A percentile compares a stretch with the other conserved stretches of the same genome.
phyloP scores from a whole-genome alignment of 352 stramenopile species.

The Phytophthora pisi region DNA sequence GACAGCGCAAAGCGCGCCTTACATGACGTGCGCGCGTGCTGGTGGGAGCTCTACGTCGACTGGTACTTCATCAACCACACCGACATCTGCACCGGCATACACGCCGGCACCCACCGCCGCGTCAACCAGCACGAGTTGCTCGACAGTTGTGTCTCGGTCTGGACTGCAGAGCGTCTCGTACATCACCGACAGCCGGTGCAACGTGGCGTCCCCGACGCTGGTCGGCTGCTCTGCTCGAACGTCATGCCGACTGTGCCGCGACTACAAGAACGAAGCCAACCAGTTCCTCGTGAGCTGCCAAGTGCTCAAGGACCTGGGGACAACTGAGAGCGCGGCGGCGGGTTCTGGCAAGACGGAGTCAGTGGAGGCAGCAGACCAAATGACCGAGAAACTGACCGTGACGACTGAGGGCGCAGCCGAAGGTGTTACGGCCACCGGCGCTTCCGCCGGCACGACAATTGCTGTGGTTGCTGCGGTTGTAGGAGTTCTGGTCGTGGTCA shows the following conservation, averaged over 20 bases:
- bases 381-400: constrained; percentile 5
- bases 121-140: constrained; percentile 37
- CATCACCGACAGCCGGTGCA: constrained; percentile 49
- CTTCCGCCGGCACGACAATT: background rate
- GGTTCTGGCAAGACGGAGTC: constrained; percentile 2
- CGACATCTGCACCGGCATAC: background rate
- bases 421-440: background rate
- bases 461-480: constrained; percentile 16
- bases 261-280: constrained; percentile 64
- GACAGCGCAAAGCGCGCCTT: constrained; percentile 32
- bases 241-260: constrained; percentile 58
- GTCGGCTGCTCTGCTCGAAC: constrained; percentile 52
- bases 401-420: background rate
- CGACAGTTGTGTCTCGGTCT: constrained; percentile 29
- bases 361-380: constrained; percentile 1
- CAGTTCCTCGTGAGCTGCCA: constrained; percentile 63
- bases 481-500: constrained; percentile 31
- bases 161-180: constrained; percentile 51
- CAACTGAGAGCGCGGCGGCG: constrained; percentile 15
- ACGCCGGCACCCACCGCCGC: constrained; percentile 22
- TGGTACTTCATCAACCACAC: constrained; percentile 9
- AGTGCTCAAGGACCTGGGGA: constrained; percentile 39
- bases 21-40: constrained; percentile 26
- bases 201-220: constrained; percentile 28
- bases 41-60: constrained; percentile 16